Base-by-base conservation (phyloP, 768 basidiomycete species). In the Suillus bovinus region DNA sequence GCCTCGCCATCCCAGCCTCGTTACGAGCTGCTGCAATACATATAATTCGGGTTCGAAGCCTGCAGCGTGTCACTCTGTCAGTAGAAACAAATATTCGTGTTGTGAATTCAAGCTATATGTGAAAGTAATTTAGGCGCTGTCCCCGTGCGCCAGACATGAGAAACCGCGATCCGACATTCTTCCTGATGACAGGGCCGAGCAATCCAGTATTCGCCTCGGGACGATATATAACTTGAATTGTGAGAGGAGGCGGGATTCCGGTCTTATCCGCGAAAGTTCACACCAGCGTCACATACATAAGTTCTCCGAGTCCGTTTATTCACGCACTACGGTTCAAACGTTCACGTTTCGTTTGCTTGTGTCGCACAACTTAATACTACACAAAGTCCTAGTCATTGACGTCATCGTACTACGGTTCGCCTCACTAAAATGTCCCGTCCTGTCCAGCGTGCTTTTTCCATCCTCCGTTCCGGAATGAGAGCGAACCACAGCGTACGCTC, bases 381-480 rank as follows among this genome's bases (percentile, higher is more conserved):
- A 49, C 17, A 52, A 20, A 20, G 24, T 38, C 24, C 4, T 24
- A 22, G 17, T 10, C 4, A 16, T 27, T 8, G 17, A 38, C 36
- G 17, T 20, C 54, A 39, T 24, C 27, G 55, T 38, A 39, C 17
- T 36, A 53, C 52, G 52, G 52, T 55, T 24, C 8, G 46, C 20
- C 46, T 16, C 52, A 31, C 39, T 34, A n/a, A n/a, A 63, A 74
- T 74, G 73, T 67, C 60, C 29, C 69, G 70, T 58, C 16, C 65
- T 14, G 58, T 62, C 36, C 65, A 60, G 44, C 74, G 68, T 42
- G 61, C 66, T 42, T 60, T 69, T 33, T 59, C 62, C 4, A 62
- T 64, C 3, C 27, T 68, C 64, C 73, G 73, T 59, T 53, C 56
- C 17, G 55, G 63, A 42, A 5, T 60, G 7, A 65, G 70, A 29